Evolutionary conservation across 2,329 filamentous ascomycete species (phyloP).

Genomic region (Pseudogymnoascus sp.): DNA sequence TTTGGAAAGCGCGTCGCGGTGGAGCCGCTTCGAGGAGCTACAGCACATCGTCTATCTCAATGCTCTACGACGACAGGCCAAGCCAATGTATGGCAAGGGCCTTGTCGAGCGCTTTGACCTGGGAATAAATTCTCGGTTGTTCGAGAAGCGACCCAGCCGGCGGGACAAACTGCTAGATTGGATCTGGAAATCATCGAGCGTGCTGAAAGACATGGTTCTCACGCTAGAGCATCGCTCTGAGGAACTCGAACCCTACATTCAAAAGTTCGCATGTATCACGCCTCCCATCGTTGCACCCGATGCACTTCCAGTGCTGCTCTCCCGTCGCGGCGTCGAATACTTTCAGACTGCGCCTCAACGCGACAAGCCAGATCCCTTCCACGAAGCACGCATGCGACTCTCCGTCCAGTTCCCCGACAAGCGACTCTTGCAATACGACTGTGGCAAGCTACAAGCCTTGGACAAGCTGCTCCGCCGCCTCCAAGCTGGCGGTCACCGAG

Average conservation of each 20-base stretch:
- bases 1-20: conserved; percentile 63
- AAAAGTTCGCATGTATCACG: conserved; percentile 87
- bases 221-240: conserved; percentile 67
- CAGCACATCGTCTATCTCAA: conserved; percentile 77
- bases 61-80: conserved; percentile 68
- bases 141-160: conserved; percentile 51
- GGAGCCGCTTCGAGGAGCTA: conserved; percentile 66
- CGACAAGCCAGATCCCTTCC: conserved; percentile 72
- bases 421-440: conserved; percentile 93
- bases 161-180: conserved; percentile 61
- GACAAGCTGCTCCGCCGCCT: conserved; percentile 79
- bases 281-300: conserved; percentile 80
- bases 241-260: conserved; percentile 64
- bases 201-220: conserved; percentile 60
- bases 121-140: conserved; percentile 49
- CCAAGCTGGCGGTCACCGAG: conserved; percentile 83
- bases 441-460: conserved; percentile 87
- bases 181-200: conserved; percentile 62
- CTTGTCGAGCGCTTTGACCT: conserved; percentile 70
- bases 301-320: conserved; percentile 60
- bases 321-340: conserved; percentile 47
- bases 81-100: conserved; percentile 72
- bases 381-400: conserved; percentile 83
- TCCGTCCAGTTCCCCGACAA: conserved; percentile 97
- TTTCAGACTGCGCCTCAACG: conserved; percentile 51